Conservation (phyloP, 2,329 filamentous ascomycete species). For the Aspergillus fumigatiaffinis region DNA sequence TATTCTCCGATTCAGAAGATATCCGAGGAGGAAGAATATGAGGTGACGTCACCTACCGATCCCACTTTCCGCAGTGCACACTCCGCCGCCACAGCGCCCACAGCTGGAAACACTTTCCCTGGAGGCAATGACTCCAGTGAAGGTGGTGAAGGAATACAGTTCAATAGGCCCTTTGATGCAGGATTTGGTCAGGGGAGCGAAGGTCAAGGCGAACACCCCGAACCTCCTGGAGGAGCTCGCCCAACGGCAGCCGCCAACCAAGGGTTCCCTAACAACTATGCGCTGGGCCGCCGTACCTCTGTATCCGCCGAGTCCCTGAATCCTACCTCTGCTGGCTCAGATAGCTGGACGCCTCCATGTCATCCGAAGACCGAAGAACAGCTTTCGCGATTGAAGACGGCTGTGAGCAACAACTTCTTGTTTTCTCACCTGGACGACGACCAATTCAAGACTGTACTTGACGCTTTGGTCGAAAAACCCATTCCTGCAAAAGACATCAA, state of each 20-base stretch:
- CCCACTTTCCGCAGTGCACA: conserved; percentile 51
- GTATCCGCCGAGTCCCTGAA: conserved; percentile 96
- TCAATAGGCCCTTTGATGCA: conserved; percentile 32
- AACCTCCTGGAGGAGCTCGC: conserved; percentile 21
- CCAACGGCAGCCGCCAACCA: conserved; percentile 24
- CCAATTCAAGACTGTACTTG: conserved; percentile 79
- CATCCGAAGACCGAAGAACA: conserved; percentile 83
- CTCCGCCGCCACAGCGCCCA: conserved; percentile 19
- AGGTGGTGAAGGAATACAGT: conserved; percentile 24
- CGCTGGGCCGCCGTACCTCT: conserved; percentile 86
- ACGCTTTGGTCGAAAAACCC: conserved; percentile 88
- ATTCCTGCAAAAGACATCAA: conserved; percentile 87
- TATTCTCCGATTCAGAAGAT: conserved; percentile 58
- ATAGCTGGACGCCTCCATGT: conserved; percentile 84
- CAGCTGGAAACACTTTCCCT: conserved; percentile 44
- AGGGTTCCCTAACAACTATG: conserved; percentile 79
- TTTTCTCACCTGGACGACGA: conserved; percentile 95
- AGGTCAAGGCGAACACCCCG: conserved; percentile 19
- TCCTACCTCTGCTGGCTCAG: conserved; percentile 74
- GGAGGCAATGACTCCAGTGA: conserved; percentile 23
- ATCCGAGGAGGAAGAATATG: conserved; percentile 77
- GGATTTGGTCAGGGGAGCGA: conserved; percentile 16
- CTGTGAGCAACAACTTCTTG: conserved; percentile 86
- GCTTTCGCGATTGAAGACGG: conserved; percentile 69
- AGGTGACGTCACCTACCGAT: conserved; percentile 72